phyloP scores from a whole-genome alignment of 2,329 filamentous ascomycete species.

The Sphaerostilbella broomeana region DNA sequence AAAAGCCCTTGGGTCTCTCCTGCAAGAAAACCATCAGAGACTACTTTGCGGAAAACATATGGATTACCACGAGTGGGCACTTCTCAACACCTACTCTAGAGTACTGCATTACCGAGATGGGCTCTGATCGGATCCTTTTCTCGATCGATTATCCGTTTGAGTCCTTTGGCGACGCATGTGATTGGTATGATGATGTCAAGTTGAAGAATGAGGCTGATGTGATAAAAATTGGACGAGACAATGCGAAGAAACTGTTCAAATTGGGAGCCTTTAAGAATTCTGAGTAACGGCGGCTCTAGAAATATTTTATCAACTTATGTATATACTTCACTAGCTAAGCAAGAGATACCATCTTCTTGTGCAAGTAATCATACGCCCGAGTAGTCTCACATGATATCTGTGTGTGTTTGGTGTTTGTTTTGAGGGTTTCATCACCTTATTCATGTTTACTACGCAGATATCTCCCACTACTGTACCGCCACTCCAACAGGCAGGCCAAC shows the following conservation, averaged over 20 bases:
- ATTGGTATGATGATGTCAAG: slow-evolving; percentile 34
- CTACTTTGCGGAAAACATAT: slow-evolving; percentile 50
- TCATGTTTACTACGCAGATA: no score
- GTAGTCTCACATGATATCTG: no score
- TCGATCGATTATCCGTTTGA: slow-evolving; percentile 49
- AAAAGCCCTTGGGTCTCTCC: slow-evolving; percentile 41
- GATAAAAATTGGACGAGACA: slow-evolving; percentile 37
- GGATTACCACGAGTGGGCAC: slow-evolving; percentile 51
- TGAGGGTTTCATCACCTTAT: no score
- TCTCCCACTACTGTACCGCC: no score
- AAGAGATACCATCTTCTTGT: no score
- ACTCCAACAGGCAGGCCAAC: no score
- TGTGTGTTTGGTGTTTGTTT: no score
- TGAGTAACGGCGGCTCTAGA: slow-evolving; percentile 1
- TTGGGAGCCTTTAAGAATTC: slow-evolving; percentile 29
- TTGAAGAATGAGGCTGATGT: slow-evolving; percentile 30
- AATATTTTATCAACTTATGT: neutral
- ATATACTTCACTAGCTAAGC: neutral
- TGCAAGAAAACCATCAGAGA: slow-evolving; percentile 45
- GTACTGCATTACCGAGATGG: slow-evolving; percentile 42
- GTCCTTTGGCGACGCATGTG: slow-evolving; percentile 35
- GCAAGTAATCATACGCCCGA: no score
- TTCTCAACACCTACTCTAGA: slow-evolving; percentile 48
- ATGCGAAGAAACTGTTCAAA: slow-evolving; percentile 37
- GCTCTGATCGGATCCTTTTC: slow-evolving; percentile 45